Base-by-base conservation (phyloP, 2,329 filamentous ascomycete genomes). In the Pseudogymnoascus sp. region DNA sequence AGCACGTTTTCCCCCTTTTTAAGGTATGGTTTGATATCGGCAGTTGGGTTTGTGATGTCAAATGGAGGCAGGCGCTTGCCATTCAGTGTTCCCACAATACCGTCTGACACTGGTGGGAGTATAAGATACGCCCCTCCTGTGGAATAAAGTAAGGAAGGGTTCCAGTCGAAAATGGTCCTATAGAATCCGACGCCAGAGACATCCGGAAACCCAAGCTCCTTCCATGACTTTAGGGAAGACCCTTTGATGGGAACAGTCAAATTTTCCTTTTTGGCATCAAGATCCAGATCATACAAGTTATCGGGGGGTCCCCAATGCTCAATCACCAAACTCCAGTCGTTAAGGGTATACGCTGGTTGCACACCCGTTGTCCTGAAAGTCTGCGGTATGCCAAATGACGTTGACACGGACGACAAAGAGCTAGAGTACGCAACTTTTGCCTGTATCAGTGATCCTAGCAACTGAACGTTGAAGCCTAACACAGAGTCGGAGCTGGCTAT, bases 271-370 rank as follows among this genome's bases (percentile, higher is more conserved):
- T 27, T 48, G 8, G 41, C 41, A 27, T 48, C 41, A 12, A 48
- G 41, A 1, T 64, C 38, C 7, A 69, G 62, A 35, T 72, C 62
- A 38, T 65, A 73, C 8, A 75, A 63, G 60, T 78, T 67, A 5
- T 66, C 41, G 0, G 75, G 75, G 5, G 75, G 70, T 5, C 68
- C 67, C 76, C 76, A 79, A 63, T 73, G 71, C 64, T 78, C 75
- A 10, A 74, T 68, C 1, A 64, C 68, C 1, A 78, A 64, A 1
- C 68, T 71, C 76, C 76, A 79, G 33, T 71, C 69, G 2, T 61
- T 64, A 1, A 78, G 68, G 17, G 66, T 69, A 38, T 71, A 65
- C 3, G 68, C 15, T 12, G 41, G 21, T 8, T 44, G 41, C 41
- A 44, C 41, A 3, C 21, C 41, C 5, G 21, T 44, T 44, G 41